Evolutionary conservation across 495 filamentous ascomycete genomes (phyloP), one percentile per base, ranked within the genome.

Genomic region (Symbiotaphrina buchneri): DNA sequence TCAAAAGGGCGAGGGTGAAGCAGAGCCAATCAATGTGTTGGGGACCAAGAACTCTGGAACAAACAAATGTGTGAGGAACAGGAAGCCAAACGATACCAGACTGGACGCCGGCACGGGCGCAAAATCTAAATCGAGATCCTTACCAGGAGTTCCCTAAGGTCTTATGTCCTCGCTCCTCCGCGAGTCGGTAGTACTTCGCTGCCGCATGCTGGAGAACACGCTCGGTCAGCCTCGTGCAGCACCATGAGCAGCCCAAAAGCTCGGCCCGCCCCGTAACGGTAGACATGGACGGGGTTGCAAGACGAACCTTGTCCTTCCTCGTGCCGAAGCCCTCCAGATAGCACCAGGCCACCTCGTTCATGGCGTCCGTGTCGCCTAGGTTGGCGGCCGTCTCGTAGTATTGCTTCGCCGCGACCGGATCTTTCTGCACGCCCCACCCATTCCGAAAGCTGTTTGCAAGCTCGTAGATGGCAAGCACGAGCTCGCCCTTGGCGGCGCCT

Each of bases 381-480:
- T 95, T 94, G 24, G 87, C 87, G 15, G 87, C 87, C 18, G 82
- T 92, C 52, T 95, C 83, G 53, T 94, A 95, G 51, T 94, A 95
- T 59, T 87, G 68, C 48, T 67, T 75, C 19, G 87, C 90, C 27
- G 90, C 87, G 37, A 75, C 64, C 30, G 79, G 67, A 43, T 99
- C 87, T 48, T 80, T 84, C 37, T 65, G 59, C 23, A 93, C 74
- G 30, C 87, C 87, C 90, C 87, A 95, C 17, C 83, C 87, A 52
- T 95, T 71, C 25, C 90, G 75, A 58, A 92, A 95, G 46, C 77
- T 92, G 53, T 95, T 94, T 18, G 77, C 87, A 45, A 81, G 48
- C 40, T 99, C 87, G 47, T 83, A 95, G 33, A 99, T 93, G 10
- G 87, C 87, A 19, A 95, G 72, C n/a, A 93, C 76, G 31, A 99